A percentile compares a stretch with the other conserved stretches of the same genome.
Conservation (phyloP, 1,284 basidiomycete species). For the Pyrrhoderma noxium region DNA sequence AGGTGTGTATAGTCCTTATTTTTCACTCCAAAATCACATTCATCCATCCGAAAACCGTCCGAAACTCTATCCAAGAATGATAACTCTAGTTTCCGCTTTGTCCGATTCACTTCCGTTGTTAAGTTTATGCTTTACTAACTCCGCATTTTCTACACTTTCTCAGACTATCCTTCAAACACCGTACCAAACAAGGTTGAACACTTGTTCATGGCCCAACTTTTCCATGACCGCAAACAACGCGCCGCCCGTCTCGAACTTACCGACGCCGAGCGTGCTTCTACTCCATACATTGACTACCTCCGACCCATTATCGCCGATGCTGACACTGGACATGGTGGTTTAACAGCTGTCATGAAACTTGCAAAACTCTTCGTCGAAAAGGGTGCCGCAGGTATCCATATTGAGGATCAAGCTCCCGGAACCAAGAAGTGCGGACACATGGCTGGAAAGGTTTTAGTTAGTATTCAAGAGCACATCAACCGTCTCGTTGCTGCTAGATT, state of each 20-base stretch:
- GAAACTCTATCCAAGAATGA: too few species aligned
- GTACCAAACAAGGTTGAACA: constrained; percentile 91
- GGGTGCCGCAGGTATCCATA: constrained; percentile 67
- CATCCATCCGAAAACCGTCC: too few species aligned
- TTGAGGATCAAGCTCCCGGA: constrained; percentile 75
- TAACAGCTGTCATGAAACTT: constrained; percentile 62
- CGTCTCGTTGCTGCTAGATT: constrained; percentile 71
- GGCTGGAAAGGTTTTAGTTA: constrained; percentile 63
- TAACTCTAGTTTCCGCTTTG: too few species aligned
- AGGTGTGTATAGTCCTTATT: constrained; percentile 42
- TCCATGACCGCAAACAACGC: constrained; percentile 83
- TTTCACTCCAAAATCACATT: background rate
- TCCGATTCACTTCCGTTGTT: too few species aligned
- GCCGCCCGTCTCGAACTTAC: constrained; percentile 68
- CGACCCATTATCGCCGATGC: constrained; percentile 64
- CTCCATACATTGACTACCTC: constrained; percentile 56
- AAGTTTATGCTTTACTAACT: too few species aligned
- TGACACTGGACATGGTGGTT: constrained; percentile 59
- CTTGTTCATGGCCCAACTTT: constrained; percentile 81
- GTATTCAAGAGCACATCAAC: constrained; percentile 71
- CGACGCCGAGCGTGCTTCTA: constrained; percentile 66
- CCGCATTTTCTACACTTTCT: too few species aligned
- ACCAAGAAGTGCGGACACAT: constrained; percentile 69
- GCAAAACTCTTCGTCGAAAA: constrained; percentile 78
- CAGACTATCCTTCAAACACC: constrained; percentile 90